These are phyloP conservation scores for Trebouxia sp. DNA, from an alignment of 139 green algal species.

Conservation along the genomic window DNA sequence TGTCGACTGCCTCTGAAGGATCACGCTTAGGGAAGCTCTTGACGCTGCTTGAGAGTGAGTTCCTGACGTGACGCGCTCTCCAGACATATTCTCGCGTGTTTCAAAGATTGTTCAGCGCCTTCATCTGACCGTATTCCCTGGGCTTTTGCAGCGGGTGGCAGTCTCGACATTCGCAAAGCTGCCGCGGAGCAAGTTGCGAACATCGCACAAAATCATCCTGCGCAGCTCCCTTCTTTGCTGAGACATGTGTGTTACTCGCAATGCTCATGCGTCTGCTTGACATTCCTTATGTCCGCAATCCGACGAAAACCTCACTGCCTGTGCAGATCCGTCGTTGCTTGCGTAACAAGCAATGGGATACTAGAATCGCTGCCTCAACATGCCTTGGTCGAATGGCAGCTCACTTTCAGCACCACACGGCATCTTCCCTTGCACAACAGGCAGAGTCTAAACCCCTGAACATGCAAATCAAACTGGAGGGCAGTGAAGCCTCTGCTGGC, in stretches of 20 bases:
- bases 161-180: constrained; percentile 65
- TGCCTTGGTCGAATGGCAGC: constrained; percentile 78
- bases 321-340: constrained; percentile 68
- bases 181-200: constrained; percentile 81
- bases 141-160: constrained; percentile 67
- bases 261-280: neutral
- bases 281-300: neutral
- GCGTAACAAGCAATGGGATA: constrained; percentile 79
- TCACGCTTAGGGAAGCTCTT: constrained; percentile 73
- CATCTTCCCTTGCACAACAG: neutral
- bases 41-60: constrained; percentile 67
- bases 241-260: constrained; percentile 19
- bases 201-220: constrained; percentile 69
- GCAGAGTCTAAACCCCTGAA: neutral
- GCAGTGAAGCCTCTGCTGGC: neutral
- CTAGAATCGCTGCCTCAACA: constrained; percentile 71
- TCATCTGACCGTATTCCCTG: neutral
- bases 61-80: neutral
- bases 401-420: constrained; percentile 40
- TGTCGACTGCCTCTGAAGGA: constrained; percentile 4
- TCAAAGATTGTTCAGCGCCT: too few species aligned
- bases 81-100: neutral
- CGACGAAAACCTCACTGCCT: neutral
- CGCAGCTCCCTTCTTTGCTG: constrained; percentile 75
- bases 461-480: neutral